Percentiles rank a stretch among this genome's conserved stretches.
phyloP scores from a whole-genome alignment of 805 yeast genomes.

The Lachancea thermotolerans region DNA sequence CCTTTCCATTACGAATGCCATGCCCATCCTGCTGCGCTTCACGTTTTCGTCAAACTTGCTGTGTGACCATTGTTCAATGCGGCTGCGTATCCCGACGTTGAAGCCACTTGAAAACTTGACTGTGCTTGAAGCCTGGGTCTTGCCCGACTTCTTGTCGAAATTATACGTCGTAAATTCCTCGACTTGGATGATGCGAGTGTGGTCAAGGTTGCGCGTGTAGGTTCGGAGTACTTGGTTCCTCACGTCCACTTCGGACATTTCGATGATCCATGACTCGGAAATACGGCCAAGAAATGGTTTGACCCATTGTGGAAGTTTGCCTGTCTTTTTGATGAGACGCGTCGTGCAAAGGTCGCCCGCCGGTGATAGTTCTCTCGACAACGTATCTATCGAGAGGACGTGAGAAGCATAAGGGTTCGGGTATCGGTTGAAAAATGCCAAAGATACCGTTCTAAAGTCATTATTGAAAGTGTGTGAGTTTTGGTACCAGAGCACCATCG shows the following conservation, averaged over 20 bases:
- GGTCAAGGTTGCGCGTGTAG: conserved; percentile 80
- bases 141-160: conserved; percentile 26
- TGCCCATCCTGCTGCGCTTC: conserved; percentile 59
- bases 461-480: conserved; percentile 50
- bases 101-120: conserved; percentile 73
- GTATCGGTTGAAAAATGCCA: conserved; percentile 70
- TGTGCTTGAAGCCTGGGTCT: conserved; percentile 45
- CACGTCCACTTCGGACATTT: conserved; percentile 69
- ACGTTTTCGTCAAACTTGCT: conserved; percentile 62
- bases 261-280: conserved; percentile 75
- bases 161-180: conserved; percentile 67
- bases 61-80: conserved; percentile 79
- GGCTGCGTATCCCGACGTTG: conserved; percentile 46
- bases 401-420: conserved; percentile 78
- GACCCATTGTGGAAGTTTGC: conserved; percentile 75
- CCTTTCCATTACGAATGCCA: conserved; percentile 69
- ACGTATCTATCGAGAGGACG: conserved; percentile 76
- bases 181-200: conserved; percentile 65
- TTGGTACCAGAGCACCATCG: conserved; percentile 60
- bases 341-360: conserved; percentile 66
- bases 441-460: conserved; percentile 65
- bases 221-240: conserved; percentile 45
- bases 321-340: conserved; percentile 67
- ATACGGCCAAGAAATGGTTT: conserved; percentile 66
- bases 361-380: conserved; percentile 50